Evolutionary conservation across 225 moss, liverwort and hornwort genomes (phyloP), one percentile per base, ranked within the genome.

Genomic region (Marchantia paleacea): DNA sequence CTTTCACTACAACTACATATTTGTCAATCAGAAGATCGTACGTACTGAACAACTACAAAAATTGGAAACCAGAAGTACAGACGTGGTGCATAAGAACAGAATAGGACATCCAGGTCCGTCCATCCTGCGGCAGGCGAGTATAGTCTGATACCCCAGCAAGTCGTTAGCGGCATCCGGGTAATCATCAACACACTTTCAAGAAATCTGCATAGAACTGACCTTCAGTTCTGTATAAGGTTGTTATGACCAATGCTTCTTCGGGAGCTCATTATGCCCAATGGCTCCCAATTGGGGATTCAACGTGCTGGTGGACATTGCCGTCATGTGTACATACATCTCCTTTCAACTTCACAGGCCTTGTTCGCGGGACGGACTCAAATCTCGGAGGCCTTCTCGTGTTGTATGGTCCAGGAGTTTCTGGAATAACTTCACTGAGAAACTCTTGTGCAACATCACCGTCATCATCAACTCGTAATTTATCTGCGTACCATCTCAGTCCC

Each of bases 361-460:
- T 93, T 64, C 88, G 83, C 62, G 80, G 85, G 80, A 92, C 92
- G 69, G 91, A 86, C 66, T 93, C 92, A 79, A 95, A 86, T 82
- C 83, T 80, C 18, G 90, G 83, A 13, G 82, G 90, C 60, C 77
- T 82, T 75, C 84, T 87, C n/a, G 78, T 85, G 80, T 81, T 79
- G 61, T 89, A 81, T 7, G 85, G 73, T 71, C 90, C 85, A 71
- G 70, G 71, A 67, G 83, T 76, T 81, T 89, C 87, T 28, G 92
- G 91, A 52, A 89, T 77, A 16, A 92, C 93, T 86, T 96, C 95
- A 82, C 88, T 93, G 76, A 96, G 88, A 89, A 96, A 96, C 69
- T 96, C 95, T 84, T 96, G 95, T 55, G 95, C 95, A 78, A 96
- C 93, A 73, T 96, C 95, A 67, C 92, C 93, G 79, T 96, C 95